A percentile compares a stretch with the other conserved stretches of the same genome.
Conservation (phyloP, 306 rosid species). For the Rubus idaeus region DNA sequence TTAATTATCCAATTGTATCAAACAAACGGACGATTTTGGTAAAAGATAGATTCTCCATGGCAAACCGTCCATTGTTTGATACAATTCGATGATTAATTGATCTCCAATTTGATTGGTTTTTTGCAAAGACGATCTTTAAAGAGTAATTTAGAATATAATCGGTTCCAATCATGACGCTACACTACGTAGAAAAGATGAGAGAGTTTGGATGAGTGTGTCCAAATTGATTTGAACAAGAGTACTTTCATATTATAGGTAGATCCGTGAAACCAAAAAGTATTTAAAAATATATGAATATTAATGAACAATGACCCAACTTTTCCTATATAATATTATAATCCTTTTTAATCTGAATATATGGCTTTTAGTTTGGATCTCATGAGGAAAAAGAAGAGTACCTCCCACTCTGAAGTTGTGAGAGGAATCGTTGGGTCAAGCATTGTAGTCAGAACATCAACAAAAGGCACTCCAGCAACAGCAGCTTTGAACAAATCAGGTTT, state of each 20-base stretch:
- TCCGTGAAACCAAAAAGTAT: neutral
- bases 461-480: constrained; percentile 93
- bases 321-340: neutral
- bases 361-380: neutral
- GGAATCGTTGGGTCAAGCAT: constrained; percentile 99
- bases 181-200: neutral
- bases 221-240: neutral
- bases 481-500: constrained; percentile 95
- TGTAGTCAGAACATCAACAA: constrained; percentile 91
- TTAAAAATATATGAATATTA: neutral
- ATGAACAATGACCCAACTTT: neutral
- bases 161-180: neutral
- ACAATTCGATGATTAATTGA: neutral
- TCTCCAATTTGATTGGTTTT: neutral
- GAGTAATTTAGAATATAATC: neutral
- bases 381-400: constrained; percentile 48
- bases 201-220: neutral
- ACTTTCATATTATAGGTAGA: neutral
- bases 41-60: too few relatives aligned
- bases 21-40: neutral
- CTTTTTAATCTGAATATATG: neutral
- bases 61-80: neutral
- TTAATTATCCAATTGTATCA: neutral
- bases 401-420: constrained; percentile 96
- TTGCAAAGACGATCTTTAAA: neutral